Conservation (phyloP, 371 early-diverging fungal species). For the Rhizomucor pusillus region DNA sequence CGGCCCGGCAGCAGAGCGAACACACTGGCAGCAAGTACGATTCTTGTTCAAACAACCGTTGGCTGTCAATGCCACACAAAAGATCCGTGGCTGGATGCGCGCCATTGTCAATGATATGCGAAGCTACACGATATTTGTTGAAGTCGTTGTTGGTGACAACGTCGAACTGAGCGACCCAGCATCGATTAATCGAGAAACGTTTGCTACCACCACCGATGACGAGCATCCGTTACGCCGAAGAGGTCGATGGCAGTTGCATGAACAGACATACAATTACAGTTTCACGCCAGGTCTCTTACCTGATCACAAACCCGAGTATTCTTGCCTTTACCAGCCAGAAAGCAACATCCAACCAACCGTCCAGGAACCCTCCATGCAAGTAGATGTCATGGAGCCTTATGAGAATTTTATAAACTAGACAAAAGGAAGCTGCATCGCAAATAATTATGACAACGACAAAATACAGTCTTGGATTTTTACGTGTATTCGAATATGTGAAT, state of each 20-base stretch:
- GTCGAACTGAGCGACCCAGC: slow-evolving; percentile 22
- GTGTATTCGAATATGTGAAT: no score
- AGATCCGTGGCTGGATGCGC: slow-evolving; percentile 81
- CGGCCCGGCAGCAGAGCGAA: slow-evolving; percentile 79
- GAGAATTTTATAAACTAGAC: slow-evolving; percentile 20
- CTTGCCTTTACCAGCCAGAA: slow-evolving; percentile 73
- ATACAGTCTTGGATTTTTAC: no score
- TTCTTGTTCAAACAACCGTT: slow-evolving; percentile 92
- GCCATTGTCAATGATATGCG: slow-evolving; percentile 88
- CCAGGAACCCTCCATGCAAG: background rate
- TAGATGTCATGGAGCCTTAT: slow-evolving; percentile 18
- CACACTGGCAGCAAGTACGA: slow-evolving; percentile 98
- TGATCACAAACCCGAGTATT: slow-evolving; percentile 64
- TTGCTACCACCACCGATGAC: slow-evolving; percentile 11
- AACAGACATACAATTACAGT: slow-evolving; percentile 87
- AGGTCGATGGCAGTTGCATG: slow-evolving; percentile 88
- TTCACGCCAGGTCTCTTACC: slow-evolving; percentile 58
- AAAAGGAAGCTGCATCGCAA: background rate
- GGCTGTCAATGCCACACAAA: slow-evolving; percentile 91
- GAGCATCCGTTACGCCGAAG: slow-evolving; percentile 50
- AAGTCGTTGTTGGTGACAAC: slow-evolving; percentile 54
- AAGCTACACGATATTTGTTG: slow-evolving; percentile 80
- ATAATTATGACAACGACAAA: background rate
- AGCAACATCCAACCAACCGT: slow-evolving; percentile 12
- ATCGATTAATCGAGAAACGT: slow-evolving; percentile 14